A percentile compares a stretch with the other conserved stretches of the same genome.
phyloP scores from a whole-genome alignment of 345 rosid species.

The Salix brachista region DNA sequence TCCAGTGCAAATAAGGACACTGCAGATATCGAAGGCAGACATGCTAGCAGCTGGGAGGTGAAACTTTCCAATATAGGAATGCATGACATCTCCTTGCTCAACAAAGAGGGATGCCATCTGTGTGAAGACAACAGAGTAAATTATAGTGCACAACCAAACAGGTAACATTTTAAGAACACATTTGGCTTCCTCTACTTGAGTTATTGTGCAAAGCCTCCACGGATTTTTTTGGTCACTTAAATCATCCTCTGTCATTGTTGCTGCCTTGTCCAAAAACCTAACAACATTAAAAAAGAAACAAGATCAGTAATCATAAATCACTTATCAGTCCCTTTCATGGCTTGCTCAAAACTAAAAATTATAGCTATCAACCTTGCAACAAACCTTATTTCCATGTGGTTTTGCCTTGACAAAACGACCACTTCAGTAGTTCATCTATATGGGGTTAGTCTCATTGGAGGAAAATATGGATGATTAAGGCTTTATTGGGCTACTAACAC shows the following conservation, averaged over 20 bases:
- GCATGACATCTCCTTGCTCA: conserved; percentile 73
- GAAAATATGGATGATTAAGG: neutral
- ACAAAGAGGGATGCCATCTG: conserved; percentile 74
- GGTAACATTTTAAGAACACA: conserved; percentile 65
- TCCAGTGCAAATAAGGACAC: conserved; percentile 68
- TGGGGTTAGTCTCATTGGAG: neutral
- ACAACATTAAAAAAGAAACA: neutral
- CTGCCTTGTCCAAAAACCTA: conserved; percentile 87
- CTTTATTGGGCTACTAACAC: neutral
- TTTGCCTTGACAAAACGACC: neutral
- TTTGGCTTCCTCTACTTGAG: conserved; percentile 82
- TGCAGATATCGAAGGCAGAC: conserved; percentile 77
- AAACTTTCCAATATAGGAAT: conserved; percentile 43
- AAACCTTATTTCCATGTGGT: neutral
- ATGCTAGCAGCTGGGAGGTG: conserved; percentile 89
- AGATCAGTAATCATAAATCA: neutral
- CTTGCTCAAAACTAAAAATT: neutral
- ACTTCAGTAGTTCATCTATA: neutral
- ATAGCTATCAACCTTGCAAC: neutral
- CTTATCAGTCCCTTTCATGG: neutral
- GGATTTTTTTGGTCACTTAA: conserved; percentile 22
- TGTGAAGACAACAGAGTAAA: conserved; percentile 68
- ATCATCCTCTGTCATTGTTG: conserved; percentile 58
- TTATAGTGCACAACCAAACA: conserved; percentile 68
- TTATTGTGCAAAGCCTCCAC: conserved; percentile 81